Evolutionary conservation across 306 rosid genomes (phyloP).

Genomic region (Acacia crassicarpa): DNA sequence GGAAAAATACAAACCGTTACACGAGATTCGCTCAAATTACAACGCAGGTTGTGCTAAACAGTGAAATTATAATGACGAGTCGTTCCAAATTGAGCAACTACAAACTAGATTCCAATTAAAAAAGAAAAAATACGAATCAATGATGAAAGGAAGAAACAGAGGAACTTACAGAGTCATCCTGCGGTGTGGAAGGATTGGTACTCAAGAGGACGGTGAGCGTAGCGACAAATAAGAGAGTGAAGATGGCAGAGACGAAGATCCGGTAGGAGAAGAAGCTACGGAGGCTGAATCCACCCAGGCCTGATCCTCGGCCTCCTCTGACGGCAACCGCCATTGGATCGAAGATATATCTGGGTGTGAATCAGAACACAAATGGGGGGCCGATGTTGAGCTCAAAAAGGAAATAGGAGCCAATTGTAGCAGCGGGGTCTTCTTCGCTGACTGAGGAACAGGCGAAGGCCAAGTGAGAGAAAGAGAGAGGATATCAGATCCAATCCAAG

Average conservation of each 20-base stretch:
- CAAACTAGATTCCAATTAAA: conserved; percentile 26
- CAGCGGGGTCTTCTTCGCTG: background rate
- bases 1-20: conserved; percentile 30
- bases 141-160: background rate
- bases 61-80: conserved; percentile 27
- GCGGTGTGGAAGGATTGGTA: conserved; percentile 64
- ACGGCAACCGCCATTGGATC: conserved; percentile 84
- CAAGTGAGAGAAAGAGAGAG: background rate
- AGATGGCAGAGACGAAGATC: conserved; percentile 94
- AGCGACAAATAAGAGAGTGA: conserved; percentile 86
- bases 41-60: conserved; percentile 21
- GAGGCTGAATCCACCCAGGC: conserved; percentile 54
- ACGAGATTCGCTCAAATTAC: conserved; percentile 12
- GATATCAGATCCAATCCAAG: background rate
- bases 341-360: background rate
- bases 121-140: background rate
- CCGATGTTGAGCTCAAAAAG: background rate
- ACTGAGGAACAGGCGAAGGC: conserved; percentile 9
- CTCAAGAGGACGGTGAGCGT: conserved; percentile 78
- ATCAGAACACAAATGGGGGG: background rate
- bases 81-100: conserved; percentile 18
- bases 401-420: background rate
- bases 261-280: conserved; percentile 91
- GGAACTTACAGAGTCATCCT: conserved; percentile 73
- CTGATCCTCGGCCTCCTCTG: conserved; percentile 75